phyloP scores from a whole-genome alignment of 2,329 filamentous ascomycete genomes.

The Verticillium alfalfae region DNA sequence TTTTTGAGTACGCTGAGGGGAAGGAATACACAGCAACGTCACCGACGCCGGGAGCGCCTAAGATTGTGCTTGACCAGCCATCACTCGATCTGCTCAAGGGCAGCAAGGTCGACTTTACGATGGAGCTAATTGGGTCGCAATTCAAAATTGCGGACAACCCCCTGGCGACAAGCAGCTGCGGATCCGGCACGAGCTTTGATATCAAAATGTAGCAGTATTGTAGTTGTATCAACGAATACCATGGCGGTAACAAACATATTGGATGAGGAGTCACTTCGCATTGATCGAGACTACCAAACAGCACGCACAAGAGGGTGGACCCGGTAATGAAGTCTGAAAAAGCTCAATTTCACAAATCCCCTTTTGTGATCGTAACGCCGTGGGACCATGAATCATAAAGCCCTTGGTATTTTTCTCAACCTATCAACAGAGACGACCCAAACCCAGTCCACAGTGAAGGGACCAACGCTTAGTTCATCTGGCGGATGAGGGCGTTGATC shows the following conservation, averaged over 20 bases:
- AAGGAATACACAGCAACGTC: slow-evolving; percentile 16
- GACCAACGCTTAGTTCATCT: slow-evolving; percentile 78
- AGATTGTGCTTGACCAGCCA: slow-evolving; percentile 81
- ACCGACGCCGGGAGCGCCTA: slow-evolving; percentile 43
- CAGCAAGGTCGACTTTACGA: slow-evolving; percentile 94
- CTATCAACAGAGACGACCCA: slow-evolving; percentile 19
- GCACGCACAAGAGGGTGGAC: slow-evolving; percentile 6
- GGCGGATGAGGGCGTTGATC: slow-evolving; percentile 92
- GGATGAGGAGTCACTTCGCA: not conserved
- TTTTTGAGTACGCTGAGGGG: slow-evolving; percentile 64
- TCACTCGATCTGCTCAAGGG: slow-evolving; percentile 86
- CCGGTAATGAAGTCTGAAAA: slow-evolving; percentile 8
- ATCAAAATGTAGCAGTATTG: slow-evolving; percentile 60
- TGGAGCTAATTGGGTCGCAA: slow-evolving; percentile 82
- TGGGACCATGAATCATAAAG: slow-evolving; percentile 20
- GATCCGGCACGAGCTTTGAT: slow-evolving; percentile 96
- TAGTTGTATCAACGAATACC: not conserved
- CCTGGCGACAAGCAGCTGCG: slow-evolving; percentile 85
- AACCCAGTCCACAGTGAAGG: slow-evolving; percentile 10
- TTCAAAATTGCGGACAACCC: slow-evolving; percentile 98
- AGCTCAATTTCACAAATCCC: slow-evolving; percentile 25
- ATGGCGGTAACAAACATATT: not conserved
- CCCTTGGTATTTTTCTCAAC: slow-evolving; percentile 13
- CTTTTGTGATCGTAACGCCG: slow-evolving; percentile 25
- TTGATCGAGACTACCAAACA: slow-evolving; percentile 1